Evolutionary conservation across 345 rosid species (phyloP).

Genomic region (Lepidium didymum): DNA sequence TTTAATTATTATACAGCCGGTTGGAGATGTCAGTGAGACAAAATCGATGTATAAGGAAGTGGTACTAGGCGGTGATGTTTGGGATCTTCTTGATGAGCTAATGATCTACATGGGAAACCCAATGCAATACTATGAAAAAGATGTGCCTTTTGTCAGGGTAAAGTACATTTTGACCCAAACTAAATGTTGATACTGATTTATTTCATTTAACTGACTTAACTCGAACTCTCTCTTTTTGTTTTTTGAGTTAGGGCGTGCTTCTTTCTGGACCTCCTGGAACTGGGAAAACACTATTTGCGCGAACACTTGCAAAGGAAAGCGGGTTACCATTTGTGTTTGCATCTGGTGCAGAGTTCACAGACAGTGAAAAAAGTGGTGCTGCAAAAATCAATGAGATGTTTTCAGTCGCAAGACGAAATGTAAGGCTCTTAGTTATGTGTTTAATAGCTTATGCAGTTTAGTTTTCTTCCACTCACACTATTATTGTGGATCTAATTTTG

Average conservation of each 20-base stretch:
- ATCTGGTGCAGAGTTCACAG: conserved; percentile 95
- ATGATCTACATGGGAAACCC: conserved; percentile 95
- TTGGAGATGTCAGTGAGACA: conserved; percentile 81
- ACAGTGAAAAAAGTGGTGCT: conserved; percentile 87
- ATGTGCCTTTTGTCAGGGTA: conserved; percentile 92
- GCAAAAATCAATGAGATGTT: conserved; percentile 93
- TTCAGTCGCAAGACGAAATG: conserved; percentile 85
- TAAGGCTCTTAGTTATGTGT: conserved; percentile 30
- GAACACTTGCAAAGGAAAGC: conserved; percentile 92
- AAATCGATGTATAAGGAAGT: conserved; percentile 92
- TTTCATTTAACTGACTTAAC: conserved; percentile 1
- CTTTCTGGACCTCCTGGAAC: conserved; percentile 99
- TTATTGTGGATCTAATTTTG: not conserved
- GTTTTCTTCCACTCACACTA: not conserved
- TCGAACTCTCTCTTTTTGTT: not conserved
- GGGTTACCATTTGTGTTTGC: conserved; percentile 95
- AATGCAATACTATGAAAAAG: conserved; percentile 84
- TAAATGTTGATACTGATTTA: not conserved
- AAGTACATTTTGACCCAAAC: conserved; percentile 10
- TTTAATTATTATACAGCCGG: conserved; percentile 54
- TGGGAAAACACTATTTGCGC: conserved; percentile 94
- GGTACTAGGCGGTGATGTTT: conserved; percentile 93
- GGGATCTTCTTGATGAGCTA: conserved; percentile 97
- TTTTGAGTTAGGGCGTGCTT: conserved; percentile 74
- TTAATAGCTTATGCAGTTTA: conserved; percentile 4